Evolutionary conservation across 768 basidiomycete species (phyloP), one percentile per base, ranked within the genome.

Genomic region (Boletus reticuloceps): DNA sequence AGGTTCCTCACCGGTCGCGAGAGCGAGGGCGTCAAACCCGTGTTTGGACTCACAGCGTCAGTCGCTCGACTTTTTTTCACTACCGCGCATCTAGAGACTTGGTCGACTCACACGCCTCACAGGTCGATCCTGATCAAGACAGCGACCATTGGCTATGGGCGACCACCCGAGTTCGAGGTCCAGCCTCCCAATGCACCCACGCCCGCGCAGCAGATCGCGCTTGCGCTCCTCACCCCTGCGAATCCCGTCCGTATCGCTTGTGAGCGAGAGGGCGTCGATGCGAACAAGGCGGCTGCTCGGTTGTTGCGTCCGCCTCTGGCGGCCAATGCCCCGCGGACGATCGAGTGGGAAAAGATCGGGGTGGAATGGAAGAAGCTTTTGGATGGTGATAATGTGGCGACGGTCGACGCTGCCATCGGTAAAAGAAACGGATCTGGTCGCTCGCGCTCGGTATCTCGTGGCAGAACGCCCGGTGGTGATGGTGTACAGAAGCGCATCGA

Each of bases 1-100:
- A 75, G 78, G 17, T 96, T 96, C 74, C 75, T 94, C 48, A 96
- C 93, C 1, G 94, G 94, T 0, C 75, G 92, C 40, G 93, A 96
- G 67, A 83, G 80, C 3, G 85, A 86, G 14, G 92, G 93, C 1
- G 81, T 91, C 14, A 94, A 92, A 64, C 93, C 93, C n/a, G 82
- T 95, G 0, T 91, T 85, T 60, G 93, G 93, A 9, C 72, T 96
- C 10, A 96, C 93, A 29, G 84, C 92, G 91, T 94, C 67, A 58
- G 88, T 80, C 31, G 20, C 22, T 29, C 27, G 27, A 27, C 8
- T 5, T 8, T 27, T 6, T 9, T 8, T 8, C n/a, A 29, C 29
- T 1, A 29, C 27, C 8, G 27, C 27, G 27, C 25, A 10, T 34
- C 32, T 34, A 34, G 12, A 4, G 32, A 34, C 32, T 34, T 6